Conservation (phyloP, 2,329 filamentous ascomycete genomes). For the Fusarium devonianum region DNA sequence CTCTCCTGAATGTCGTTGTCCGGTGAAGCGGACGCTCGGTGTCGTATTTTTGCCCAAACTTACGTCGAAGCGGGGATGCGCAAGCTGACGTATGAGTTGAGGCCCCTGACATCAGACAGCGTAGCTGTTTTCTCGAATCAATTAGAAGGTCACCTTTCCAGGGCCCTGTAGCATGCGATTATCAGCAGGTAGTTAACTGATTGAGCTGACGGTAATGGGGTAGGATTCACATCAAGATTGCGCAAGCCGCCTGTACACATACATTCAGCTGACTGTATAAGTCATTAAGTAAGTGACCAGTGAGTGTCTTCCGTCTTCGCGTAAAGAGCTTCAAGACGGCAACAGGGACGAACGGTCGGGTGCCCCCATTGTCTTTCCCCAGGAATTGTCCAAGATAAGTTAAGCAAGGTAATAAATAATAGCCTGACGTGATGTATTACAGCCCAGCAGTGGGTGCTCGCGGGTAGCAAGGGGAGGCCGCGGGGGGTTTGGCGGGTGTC, state of each 20-base stretch:
- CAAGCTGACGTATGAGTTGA: conserved; percentile 13
- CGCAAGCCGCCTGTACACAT: conserved; percentile 1
- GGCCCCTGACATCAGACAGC: not conserved
- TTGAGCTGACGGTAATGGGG: too few relatives aligned
- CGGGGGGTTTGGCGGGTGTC: conserved; percentile 8
- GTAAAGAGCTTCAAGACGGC: conserved; percentile 3
- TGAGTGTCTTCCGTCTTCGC: conserved; percentile 18
- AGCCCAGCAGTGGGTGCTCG: not conserved
- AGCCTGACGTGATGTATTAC: too few relatives aligned
- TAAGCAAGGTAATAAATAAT: too few relatives aligned
- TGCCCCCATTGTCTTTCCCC: conserved; percentile 7
- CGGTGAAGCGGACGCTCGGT: conserved; percentile 7
- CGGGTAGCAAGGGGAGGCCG: conserved; percentile 4
- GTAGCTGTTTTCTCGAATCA: not conserved
- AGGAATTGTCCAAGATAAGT: not conserved
- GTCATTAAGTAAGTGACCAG: conserved; percentile 6
- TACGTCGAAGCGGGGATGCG: conserved; percentile 1
- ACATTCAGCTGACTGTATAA: conserved; percentile 9
- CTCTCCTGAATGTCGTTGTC: conserved; percentile 7
- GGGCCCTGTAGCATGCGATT: not conserved
- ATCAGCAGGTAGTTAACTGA: too few relatives aligned
- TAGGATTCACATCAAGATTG: too few relatives aligned
- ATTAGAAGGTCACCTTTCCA: not conserved
- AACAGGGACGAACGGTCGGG: conserved; percentile 8
- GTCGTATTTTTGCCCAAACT: not conserved